A percentile compares a stretch with the other conserved stretches of the same genome.
Evolutionary conservation across 164 flowering plant species (phyloP).

Genomic region (Magnolia changhungtana): DNA sequence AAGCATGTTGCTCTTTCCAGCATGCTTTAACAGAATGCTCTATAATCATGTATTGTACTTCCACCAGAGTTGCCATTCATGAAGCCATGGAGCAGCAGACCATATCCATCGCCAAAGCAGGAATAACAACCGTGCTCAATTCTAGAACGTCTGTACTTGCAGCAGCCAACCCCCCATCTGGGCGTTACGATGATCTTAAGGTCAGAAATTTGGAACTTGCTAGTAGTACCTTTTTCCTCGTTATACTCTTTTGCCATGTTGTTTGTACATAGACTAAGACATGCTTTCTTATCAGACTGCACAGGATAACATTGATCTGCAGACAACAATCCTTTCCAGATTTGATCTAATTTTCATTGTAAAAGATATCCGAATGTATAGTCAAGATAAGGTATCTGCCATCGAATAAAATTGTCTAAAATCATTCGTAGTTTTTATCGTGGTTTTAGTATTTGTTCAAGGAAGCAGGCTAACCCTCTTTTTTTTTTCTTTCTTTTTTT

Average conservation of each 20-base stretch:
- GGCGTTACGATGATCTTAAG: constrained; percentile 99
- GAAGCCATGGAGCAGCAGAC: constrained; percentile 99
- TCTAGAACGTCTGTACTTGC: constrained; percentile 99
- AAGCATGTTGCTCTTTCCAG: neutral
- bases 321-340: constrained; percentile 97
- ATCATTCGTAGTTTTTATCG: neutral
- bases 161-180: constrained; percentile 99
- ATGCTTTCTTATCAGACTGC: constrained; percentile 59
- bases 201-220: constrained; percentile 26
- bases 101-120: constrained; percentile 99
- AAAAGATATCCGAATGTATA: constrained; percentile 82
- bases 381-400: constrained; percentile 82
- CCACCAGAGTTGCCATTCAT: constrained; percentile 89
- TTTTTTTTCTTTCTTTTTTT: neutral
- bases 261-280: neutral
- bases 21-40: neutral
- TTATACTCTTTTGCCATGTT: neutral
- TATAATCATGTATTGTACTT: too few relatives aligned
- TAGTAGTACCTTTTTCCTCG: neutral
- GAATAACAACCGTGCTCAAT: constrained; percentile 97
- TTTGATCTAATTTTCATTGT: constrained; percentile 97
- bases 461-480: neutral
- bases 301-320: constrained; percentile 96
- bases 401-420: neutral
- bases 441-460: neutral